Base-by-base conservation (phyloP, 257 asterid species). In the Nicotiana tabacum region DNA sequence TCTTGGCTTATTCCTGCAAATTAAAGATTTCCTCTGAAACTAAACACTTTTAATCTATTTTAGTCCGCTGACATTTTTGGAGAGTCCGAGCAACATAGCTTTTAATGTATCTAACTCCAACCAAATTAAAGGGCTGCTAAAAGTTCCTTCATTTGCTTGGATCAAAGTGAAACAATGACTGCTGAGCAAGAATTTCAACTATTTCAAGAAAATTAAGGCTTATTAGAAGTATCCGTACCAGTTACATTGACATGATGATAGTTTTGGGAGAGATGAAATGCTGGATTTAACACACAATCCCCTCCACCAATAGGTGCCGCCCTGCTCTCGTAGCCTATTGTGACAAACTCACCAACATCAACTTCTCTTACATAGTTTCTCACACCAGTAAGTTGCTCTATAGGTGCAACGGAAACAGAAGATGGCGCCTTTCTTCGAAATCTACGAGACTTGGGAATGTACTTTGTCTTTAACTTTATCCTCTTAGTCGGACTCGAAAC, bases 401-500 rank as follows among this genome's bases (percentile, higher is more conserved):
- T 65, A 0, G 93, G 93, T 55, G 91, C 91, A 57, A 91, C 82
- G 8, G 90, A 77, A 87, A 87, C 84, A 35, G 96, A 89, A 16
- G 91, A 92, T 37, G 92, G 90, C 12, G 87, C 82, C 87, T 92
- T 95, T 43, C 94, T 81, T 7, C 97, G 89, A 81, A 89, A 82
- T 60, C 77, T 89, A 61, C 95, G 87, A 35, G 92, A 85, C 84
- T 87, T 90, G 74, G 83, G 85, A 43, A 91, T 77, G 91, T 76
- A 76, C 88, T 84, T 88, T 5, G 86, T 90, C 83, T 91, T 92
- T 13, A 95, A 86, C 83, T 88, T 95, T 2, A 93, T 21, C 86
- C 83, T 91, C 76, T 84, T 89, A 32, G 86, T 88, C 1, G 96
- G 92, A 86, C 84, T 90, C 32, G 99, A 93, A 58, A 93, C 91